Evolutionary conservation across 2,329 filamentous ascomycete species (phyloP), one percentile per base, ranked within the genome.

Genomic region (Ophiocordyceps camponoti-saundersi): DNA sequence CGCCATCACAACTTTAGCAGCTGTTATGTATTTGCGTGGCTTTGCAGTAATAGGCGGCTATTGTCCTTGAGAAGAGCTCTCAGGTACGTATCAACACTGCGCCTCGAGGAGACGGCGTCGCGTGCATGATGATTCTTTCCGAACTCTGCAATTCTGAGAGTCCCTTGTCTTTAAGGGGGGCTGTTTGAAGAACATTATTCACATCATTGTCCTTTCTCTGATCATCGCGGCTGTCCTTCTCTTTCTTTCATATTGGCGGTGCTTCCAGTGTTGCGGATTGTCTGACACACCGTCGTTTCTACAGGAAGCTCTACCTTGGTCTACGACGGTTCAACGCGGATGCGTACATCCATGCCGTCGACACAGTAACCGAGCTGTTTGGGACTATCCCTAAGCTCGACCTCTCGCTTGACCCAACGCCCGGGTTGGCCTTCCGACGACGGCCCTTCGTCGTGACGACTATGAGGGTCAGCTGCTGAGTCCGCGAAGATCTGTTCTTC

Each of bases 351-450:
- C 50, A 68, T 60, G 0, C 81, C 80, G 58, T 93, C 87, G 48
- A 95, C 78, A 63, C 82, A 87, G 55, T 87, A 90, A 1, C 87
- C 87, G 53, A 95, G 70, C 61, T 85, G 79, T 56, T 85, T 78
- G 11, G 86, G 89, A 13, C 86, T 83, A 55, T 90, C 82, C 48
- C 74, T 75, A 47, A 95, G 70, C 61, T 89, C 82, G 30, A 88
- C 79, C 61, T 94, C 86, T 49, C 88, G 72, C 61, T 80, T 81
- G 44, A 88, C 71, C 71, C 83, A 88, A 51, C 78, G 72, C 1
- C 73, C 77, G 12, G 66, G 61, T 11, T 20, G 36, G 50, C 22
- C 52, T 44, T 10, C 41, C 46, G 12, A 54, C 51, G 23, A 56
- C 53, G 23, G 34, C 29, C 4, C 42, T 40, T 23, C 36, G 46